These are phyloP conservation scores for Arabis alpina DNA, from an alignment of 345 rosid species.

Conservation along the genomic window DNA sequence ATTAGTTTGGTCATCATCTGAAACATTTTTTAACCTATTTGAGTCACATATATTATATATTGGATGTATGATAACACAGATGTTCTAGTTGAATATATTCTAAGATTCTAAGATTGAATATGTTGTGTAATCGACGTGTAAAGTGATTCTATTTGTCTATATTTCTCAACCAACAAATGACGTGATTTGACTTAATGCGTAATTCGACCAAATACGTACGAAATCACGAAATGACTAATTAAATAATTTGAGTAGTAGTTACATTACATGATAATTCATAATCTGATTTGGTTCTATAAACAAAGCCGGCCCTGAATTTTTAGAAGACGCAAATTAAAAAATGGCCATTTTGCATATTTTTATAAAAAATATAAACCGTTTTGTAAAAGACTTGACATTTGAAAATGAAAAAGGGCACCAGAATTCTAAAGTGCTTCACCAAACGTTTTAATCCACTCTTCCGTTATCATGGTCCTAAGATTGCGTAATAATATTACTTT, in stretches of 20 bases:
- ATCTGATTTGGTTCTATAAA: too few species aligned
- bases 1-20: constrained; percentile 17
- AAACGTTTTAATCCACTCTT: constrained; percentile 28
- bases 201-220: too few species aligned
- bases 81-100: constrained; percentile 29
- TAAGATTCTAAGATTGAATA: not conserved
- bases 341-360: too few species aligned
- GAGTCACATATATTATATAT: too few species aligned
- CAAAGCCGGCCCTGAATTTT: too few species aligned
- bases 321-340: too few species aligned
- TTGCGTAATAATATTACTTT: constrained; percentile 17
- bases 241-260: too few species aligned
- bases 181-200: constrained; percentile 15
- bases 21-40: constrained; percentile 2
- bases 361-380: too few species aligned
- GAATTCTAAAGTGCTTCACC: constrained; percentile 17
- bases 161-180: constrained; percentile 23
- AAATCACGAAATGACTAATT: constrained; percentile 5
- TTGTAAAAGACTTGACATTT: constrained; percentile 15
- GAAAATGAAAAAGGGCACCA: constrained; percentile 19
- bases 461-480: constrained; percentile 27
- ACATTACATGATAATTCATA: too few species aligned
- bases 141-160: constrained; percentile 14
- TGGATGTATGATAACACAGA: constrained; percentile 7
- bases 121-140: constrained; percentile 28